phyloP scores from a whole-genome alignment of 371 early-diverging fungal species.

The Mucor saturninus region DNA sequence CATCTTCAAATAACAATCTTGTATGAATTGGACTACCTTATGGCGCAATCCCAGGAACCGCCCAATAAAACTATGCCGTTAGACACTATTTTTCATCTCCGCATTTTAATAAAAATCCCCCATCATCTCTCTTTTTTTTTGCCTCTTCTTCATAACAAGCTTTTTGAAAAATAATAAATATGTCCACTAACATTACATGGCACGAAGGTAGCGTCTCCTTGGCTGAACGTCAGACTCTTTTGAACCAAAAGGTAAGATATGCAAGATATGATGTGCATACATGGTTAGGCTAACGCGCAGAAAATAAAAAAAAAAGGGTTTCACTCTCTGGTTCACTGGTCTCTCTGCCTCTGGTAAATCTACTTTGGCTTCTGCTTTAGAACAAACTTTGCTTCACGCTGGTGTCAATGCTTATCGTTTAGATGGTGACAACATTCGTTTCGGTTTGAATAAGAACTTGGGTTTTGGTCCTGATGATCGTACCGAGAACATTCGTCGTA shows the following conservation, averaged over 20 bases:
- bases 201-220: slow-evolving; percentile 81
- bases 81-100: slow-evolving; percentile 14
- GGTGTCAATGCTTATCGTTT: slow-evolving; percentile 83
- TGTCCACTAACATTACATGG: slow-evolving; percentile 91
- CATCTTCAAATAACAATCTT: slow-evolving; percentile 13
- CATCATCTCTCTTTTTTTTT: slow-evolving; percentile 6
- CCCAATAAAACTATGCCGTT: slow-evolving; percentile 18
- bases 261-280: background rate
- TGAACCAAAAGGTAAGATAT: slow-evolving; percentile 70
- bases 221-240: slow-evolving; percentile 72
- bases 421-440: slow-evolving; percentile 95
- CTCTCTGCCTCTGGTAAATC: slow-evolving; percentile 95
- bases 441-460: slow-evolving; percentile 93
- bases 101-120: slow-evolving; percentile 6
- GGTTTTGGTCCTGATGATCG: slow-evolving; percentile 92
- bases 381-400: slow-evolving; percentile 80
- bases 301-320: slow-evolving; percentile 53
- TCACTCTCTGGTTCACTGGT: slow-evolving; percentile 93
- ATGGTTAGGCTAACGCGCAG: too few species aligned
- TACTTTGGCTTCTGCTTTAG: slow-evolving; percentile 88
- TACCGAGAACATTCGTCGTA: slow-evolving; percentile 92
- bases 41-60: slow-evolving; percentile 34
- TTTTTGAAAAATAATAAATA: slow-evolving; percentile 14
- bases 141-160: background rate
- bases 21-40: slow-evolving; percentile 18